Percentiles rank a stretch among this genome's conserved stretches.
Conservation (phyloP, 2,329 filamentous ascomycete genomes). For the Tolypocladium sp. region DNA sequence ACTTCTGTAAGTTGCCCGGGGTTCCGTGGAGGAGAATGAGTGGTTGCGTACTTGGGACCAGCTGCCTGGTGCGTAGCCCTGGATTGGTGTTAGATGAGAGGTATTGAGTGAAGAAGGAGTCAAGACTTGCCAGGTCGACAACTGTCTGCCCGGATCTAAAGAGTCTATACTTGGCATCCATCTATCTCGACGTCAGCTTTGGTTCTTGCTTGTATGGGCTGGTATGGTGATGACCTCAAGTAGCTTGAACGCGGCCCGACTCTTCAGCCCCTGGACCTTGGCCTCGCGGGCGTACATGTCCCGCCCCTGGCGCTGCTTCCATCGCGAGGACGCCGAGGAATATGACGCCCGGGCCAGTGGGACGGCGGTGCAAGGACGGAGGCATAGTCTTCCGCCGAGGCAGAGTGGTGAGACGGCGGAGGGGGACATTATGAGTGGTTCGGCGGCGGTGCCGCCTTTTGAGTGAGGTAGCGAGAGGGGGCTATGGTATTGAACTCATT, state of each 20-base stretch:
- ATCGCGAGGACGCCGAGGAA: constrained; percentile 59
- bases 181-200: constrained; percentile 34
- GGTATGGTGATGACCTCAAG: constrained; percentile 54
- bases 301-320: constrained; percentile 69
- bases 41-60: constrained; percentile 53
- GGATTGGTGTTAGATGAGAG: background rate
- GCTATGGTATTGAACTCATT: background rate
- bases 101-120: background rate
- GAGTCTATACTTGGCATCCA: constrained; percentile 72
- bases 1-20: background rate
- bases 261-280: constrained; percentile 72
- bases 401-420: background rate
- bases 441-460: background rate
- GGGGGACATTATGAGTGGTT: background rate
- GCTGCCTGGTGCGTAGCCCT: constrained; percentile 70
- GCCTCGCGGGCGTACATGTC: constrained; percentile 70
- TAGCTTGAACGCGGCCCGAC: constrained; percentile 87
- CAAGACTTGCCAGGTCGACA: constrained; percentile 64
- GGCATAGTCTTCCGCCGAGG: background rate
- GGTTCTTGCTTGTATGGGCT: background rate
- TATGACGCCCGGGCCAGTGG: constrained; percentile 3
- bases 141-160: constrained; percentile 78
- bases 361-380: background rate
- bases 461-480: background rate
- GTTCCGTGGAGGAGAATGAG: background rate